Evolutionary conservation across 768 basidiomycete genomes (phyloP).

Genomic region (Amyloporia xantha): DNA sequence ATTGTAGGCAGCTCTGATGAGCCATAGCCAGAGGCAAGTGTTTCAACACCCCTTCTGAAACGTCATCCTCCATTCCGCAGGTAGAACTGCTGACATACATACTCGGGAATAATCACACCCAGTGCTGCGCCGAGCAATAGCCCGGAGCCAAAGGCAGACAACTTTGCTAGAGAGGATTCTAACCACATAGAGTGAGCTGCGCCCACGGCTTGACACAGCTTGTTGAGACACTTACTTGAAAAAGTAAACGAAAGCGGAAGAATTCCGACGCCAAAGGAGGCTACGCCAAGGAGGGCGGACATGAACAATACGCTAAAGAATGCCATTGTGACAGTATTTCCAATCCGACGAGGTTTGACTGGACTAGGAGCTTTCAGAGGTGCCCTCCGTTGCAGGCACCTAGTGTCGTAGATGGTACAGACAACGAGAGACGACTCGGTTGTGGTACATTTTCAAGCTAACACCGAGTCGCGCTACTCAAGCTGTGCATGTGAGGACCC

Average conservation of each 20-base stretch:
- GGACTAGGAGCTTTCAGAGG: too few species aligned
- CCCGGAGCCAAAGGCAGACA: conserved; percentile 69
- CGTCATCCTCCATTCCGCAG: not conserved
- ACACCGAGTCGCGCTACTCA: too few species aligned
- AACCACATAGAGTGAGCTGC: too few species aligned
- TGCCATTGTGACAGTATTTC: too few species aligned
- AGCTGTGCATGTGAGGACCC: too few species aligned
- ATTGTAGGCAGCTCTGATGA: conserved; percentile 39
- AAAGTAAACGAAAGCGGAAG: conserved; percentile 69
- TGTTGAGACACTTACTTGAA: conserved; percentile 49
- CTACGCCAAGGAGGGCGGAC: conserved; percentile 52
- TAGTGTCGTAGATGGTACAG: too few species aligned
- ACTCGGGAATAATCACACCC: conserved; percentile 93
- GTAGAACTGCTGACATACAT: conserved; percentile 3
- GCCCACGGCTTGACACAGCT: not conserved
- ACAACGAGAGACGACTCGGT: too few species aligned
- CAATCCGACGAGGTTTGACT: conserved; percentile 24
- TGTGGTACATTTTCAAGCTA: too few species aligned
- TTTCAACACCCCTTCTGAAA: conserved; percentile 63
- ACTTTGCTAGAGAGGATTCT: conserved; percentile 36
- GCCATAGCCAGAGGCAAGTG: conserved; percentile 34
- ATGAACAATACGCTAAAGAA: conserved; percentile 44
- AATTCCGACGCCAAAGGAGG: conserved; percentile 65
- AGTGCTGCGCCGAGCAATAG: conserved; percentile 85
- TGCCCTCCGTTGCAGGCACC: too few species aligned